Evolutionary conservation across 2,329 filamentous ascomycete genomes (phyloP).

Genomic region (Phyllosticta capitalensis): DNA sequence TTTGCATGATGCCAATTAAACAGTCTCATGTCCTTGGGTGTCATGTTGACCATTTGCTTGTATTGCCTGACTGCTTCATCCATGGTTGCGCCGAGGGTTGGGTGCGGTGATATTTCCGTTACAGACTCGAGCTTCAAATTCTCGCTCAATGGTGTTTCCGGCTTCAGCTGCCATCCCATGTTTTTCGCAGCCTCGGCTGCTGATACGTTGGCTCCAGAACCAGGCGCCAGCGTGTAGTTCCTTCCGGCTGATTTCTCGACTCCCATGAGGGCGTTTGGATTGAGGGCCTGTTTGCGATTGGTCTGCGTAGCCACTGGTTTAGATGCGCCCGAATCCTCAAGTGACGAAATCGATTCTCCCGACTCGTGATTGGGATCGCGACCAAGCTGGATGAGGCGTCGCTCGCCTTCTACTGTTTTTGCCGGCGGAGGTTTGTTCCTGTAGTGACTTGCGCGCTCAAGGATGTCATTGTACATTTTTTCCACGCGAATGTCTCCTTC

Average conservation of each 20-base stretch:
- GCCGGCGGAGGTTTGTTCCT: constrained; percentile 65
- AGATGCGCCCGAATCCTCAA: constrained; percentile 57
- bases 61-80: constrained; percentile 89
- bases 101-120: constrained; percentile 49
- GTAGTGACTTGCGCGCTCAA: constrained; percentile 84
- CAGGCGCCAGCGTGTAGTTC: constrained; percentile 57
- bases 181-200: constrained; percentile 67
- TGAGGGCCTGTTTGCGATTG: constrained; percentile 3
- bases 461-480: constrained; percentile 86
- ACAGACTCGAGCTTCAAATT: constrained; percentile 63
- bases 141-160: constrained; percentile 49
- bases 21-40: constrained; percentile 75
- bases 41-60: constrained; percentile 69
- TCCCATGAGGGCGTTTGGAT: constrained; percentile 36
- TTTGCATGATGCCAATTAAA: constrained; percentile 99
- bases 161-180: constrained; percentile 74
- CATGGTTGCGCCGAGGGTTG: constrained; percentile 82
- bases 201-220: constrained; percentile 57
- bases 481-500: constrained; percentile 69
- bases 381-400: constrained; percentile 70
- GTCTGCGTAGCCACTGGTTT: constrained; percentile 38
- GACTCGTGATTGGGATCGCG: constrained; percentile 54
- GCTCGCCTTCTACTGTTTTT: constrained; percentile 72
- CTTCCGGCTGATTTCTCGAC: constrained; percentile 58
- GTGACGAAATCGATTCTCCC: constrained; percentile 59